Evolutionary conservation across 768 basidiomycete species (phyloP), one percentile per base, ranked within the genome.

Genomic region (Collybia sordida): DNA sequence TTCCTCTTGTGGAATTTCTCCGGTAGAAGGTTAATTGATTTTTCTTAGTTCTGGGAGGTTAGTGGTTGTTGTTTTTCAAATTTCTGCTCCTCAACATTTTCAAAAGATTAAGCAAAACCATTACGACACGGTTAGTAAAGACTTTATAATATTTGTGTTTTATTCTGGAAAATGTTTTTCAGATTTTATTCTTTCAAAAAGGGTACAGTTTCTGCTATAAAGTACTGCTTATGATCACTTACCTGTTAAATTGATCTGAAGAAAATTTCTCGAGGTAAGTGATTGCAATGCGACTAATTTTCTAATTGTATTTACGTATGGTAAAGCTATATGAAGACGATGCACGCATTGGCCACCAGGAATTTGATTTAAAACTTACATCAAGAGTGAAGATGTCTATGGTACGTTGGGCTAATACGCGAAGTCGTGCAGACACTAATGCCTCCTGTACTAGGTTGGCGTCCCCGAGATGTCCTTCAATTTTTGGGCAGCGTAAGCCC

Each of bases 341-440:
- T 66, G 96, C 96, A 1, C 79, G 88, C 11, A 81, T 93, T 44
- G 97, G 97, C 1, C 93, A 98, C 65, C 87, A 86, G 59, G 85
- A 95, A 48, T 99, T 99, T 63, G 97, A 98, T 59, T 72, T 99
- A 50, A 98, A 99, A 62, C 75, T 93, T 28, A 93, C 90, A 0
- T 78, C 86, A 48, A 75, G 97, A 53, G 97, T 98, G 40, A 98
- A 98, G 69, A 99, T 99, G 97, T 93, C 87, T 53, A 99, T 99
- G 96, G 96, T 91, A 35, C 45, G n/a, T 6, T 25, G 8, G 27
- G 14, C 14, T 15, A 3, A 4, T 17, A n/a, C 27, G 15, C 38
- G 12, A 5, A 2, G 6, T 24, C 24, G 21, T 3, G 25, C 25
- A 18, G 7, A 25, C 17, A 5, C 23, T 27, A 18, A 47, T n/a